Evolutionary conservation across 1,284 basidiomycete species (phyloP).

Genomic region (Rhodotorula sp.): DNA sequence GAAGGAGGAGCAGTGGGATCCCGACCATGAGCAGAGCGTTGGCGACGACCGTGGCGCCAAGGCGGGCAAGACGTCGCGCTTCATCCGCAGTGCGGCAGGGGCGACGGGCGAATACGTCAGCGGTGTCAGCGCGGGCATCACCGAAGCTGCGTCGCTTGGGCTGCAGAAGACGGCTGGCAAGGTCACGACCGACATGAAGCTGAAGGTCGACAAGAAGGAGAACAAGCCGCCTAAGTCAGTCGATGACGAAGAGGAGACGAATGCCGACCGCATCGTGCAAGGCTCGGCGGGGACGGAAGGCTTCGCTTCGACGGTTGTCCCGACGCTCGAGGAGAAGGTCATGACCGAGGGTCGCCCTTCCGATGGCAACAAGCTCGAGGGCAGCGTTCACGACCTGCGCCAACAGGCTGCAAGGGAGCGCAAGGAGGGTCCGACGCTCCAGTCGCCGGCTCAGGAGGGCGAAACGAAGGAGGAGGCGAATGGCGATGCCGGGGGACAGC

Average conservation of each 20-base stretch:
- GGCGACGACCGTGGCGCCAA: conserved; percentile 12
- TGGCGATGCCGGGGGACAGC: background rate
- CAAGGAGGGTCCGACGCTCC: conserved; percentile 34
- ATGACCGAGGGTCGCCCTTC: conserved; percentile 53
- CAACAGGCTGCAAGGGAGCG: conserved; percentile 29
- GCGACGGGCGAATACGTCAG: conserved; percentile 14
- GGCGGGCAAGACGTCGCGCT: conserved; percentile 11
- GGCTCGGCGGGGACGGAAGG: conserved; percentile 21
- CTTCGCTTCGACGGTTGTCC: conserved; percentile 65
- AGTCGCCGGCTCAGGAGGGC: conserved; percentile 7
- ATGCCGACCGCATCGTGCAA: conserved; percentile 26
- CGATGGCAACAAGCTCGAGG: conserved; percentile 2
- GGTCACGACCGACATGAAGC: background rate
- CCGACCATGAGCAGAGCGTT: conserved; percentile 65
- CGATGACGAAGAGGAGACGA: conserved; percentile 25
- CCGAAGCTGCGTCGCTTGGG: conserved; percentile 19
- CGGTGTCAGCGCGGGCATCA: conserved; percentile 9
- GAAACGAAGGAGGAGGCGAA: conserved; percentile 12
- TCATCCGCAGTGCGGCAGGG: conserved; percentile 17
- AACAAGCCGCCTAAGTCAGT: conserved; percentile 7
- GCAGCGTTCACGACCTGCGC: conserved; percentile 27
- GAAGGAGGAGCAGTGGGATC: conserved; percentile 64
- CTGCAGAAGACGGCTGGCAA: conserved; percentile 14
- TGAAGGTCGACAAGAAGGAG: conserved; percentile 12
- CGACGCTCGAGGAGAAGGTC: conserved; percentile 69